A percentile compares a stretch with the other conserved stretches of the same genome.
Conservation (phyloP, 2,329 filamentous ascomycete species). For the Nectriaceae sp. region DNA sequence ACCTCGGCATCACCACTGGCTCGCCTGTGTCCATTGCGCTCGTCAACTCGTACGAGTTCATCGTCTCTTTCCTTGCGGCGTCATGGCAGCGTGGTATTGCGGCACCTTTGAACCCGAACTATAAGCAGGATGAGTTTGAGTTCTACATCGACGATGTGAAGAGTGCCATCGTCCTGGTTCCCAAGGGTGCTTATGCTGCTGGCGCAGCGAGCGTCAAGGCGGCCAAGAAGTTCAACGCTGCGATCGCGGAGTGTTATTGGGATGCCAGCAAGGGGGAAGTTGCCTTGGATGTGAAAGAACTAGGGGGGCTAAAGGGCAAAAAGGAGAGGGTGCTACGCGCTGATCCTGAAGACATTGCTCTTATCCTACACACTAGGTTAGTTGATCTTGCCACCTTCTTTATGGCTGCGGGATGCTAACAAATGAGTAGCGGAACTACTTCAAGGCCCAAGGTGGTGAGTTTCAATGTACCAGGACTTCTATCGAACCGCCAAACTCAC, state of each 20-base stretch:
- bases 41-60: constrained; percentile 85
- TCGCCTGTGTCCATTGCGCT: constrained; percentile 81
- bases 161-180: constrained; percentile 76
- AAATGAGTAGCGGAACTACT: constrained; percentile 65
- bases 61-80: constrained; percentile 82
- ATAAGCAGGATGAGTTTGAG: constrained; percentile 88
- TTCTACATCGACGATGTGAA: constrained; percentile 90
- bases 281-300: constrained; percentile 75
- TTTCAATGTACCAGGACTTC: constrained; percentile 11
- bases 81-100: constrained; percentile 84
- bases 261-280: constrained; percentile 65
- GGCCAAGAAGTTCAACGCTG: constrained; percentile 76
- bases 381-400: constrained; percentile 8
- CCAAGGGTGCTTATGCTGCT: constrained; percentile 66
- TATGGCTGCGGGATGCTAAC: constrained; percentile 23
- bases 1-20: constrained; percentile 67
- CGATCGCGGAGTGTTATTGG: constrained; percentile 87
- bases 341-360: constrained; percentile 75
- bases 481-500: background rate
- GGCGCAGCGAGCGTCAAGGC: constrained; percentile 74
- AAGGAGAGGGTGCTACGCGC: constrained; percentile 47
- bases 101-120: constrained; percentile 83
- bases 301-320: constrained; percentile 61
- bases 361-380: constrained; percentile 76
- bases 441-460: constrained; percentile 79